Base-by-base conservation (phyloP, 306 rosid genomes). In the Rosa persica region DNA sequence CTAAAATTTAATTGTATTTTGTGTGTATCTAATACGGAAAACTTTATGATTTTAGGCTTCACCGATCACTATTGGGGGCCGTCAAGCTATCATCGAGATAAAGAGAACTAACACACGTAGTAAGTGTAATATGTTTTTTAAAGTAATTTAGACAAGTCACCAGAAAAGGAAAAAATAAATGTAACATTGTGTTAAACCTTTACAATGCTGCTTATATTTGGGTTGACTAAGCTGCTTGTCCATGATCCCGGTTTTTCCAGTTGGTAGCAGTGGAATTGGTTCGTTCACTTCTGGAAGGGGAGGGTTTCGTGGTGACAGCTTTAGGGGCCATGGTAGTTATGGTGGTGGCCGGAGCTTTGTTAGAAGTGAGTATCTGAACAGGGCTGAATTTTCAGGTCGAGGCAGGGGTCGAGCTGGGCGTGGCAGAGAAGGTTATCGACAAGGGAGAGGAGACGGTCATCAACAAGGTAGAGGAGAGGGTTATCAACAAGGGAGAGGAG, bases 51-150 rank as follows among this genome's bases (percentile, higher is more conserved):
- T 51, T 82, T 89, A 91, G 97, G 93, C 92, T 67, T 89, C 97
- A 54, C 92, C 93, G 6, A 68, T 91, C 76, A 51, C 36, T 20
- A 58, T 89, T 67, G 89, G 89, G 13, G 90, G 88, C n/a, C 80
- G 84, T 74, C 81, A 72, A 22, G 91, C 89, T 61, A 85, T 81
- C 39, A 83, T 91, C 15, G 97, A 91, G 81, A 89, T 85, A 27
- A 91, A 91, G 85, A 88, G 89, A 85, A 82, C 91, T 46, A 83
- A 89, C 0, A 73, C 87, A 7, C 88, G 97, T 86, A 92, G 97
- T 91, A 85, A 86, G 76, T 78, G 43, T 66, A 62, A 68, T 9
- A 4, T 60, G 64, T 49, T 5, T 0, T 36, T 8, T 6, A 40
- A 40, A 49, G 39, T 48, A 49, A 22, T 22, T 6, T 9, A 39